Evolutionary conservation across 768 basidiomycete species (phyloP), one percentile per base, ranked within the genome.

Genomic region (Glaciozyma antarctica): DNA sequence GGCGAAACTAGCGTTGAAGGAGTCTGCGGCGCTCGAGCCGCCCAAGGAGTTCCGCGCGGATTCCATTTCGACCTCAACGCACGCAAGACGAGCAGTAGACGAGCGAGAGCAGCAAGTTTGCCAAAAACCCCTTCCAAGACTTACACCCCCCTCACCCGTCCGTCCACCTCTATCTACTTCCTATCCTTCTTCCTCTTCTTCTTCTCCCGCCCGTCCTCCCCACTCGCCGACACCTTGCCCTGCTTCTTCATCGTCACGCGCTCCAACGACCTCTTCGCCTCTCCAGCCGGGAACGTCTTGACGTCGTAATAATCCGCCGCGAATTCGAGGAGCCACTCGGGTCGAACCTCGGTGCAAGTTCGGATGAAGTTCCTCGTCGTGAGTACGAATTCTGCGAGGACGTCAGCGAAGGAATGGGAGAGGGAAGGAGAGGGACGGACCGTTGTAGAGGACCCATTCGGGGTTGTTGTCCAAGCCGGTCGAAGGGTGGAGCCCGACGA

Each of bases 381-480:
- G 70, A 97, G 78, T 15, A 97, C 90, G 71, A 97, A 99, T 77
- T 94, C 92, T 73, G 93, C 90, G 19, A 16, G 38, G 17, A n/a
- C n/a, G 38, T 38, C 0, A 54, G 58, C 9, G 13, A 22, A 9
- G 15, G 34, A 41, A 21, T 26, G 47, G 10, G 38, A 55, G 26
- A 17, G 19, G 30, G n/a, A 28, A 13, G 51, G 17, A 12, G n/a
- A 34, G 22, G 22, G 26, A 60, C 58, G 48, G 5, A 64, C 71
- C 72, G 64, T 72, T 68, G 60, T 74, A 73, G 53, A 73, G 61
- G 53, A 72, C 69, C 61, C 62, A 74, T 24, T 72, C 67, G 15
- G 92, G 92, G 64, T 86, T 86, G 16, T 83, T 83, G 67, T 90
- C 88, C 54, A 95, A 78, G 38, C 90, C 90, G 66, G 89, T 93